Evolutionary conservation across 1,284 basidiomycete species (phyloP), one percentile per base, ranked within the genome.

Genomic region (Pyrrhoderma lamaoense): DNA sequence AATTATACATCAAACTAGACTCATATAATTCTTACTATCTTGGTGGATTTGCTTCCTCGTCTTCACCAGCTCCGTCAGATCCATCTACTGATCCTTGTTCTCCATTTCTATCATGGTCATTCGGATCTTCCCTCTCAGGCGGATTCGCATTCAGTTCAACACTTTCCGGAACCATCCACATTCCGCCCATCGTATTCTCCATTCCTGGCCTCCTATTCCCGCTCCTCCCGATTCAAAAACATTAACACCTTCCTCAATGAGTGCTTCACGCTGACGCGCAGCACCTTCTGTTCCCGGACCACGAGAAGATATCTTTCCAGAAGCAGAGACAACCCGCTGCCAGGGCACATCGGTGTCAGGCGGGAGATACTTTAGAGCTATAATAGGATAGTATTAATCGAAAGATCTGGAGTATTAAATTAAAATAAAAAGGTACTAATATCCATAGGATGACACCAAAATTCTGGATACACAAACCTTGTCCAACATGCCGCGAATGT

Each of bases 401-500:
- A 1, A 11, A 39, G 9, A 13, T 31, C n/a, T 40, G 14, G 40
- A n/a, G n/a, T n/a, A n/a, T 5, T 3, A n/a, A 42, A 53, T 21
- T 45, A 25, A 39, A 16, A 42, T 21, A 34, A 8, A 22, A 25
- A 38, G 45, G 14, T 37, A 37, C n/a, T n/a, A 35, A 46, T 31
- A 18, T 34, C 23, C 14, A 19, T 31, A 11, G 35, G 39, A 16
- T 36, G 19, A 35, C 35, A 37, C 34, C 25, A 22, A 14, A 21
- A 25, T 19, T 21, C 11, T 8, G 16, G 47, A 18, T 39, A 31
- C 9, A 58, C 72, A 54, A 56, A 88, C 90, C 83, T 77, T 91
- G 87, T 1, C 90, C 90, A 34, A 93, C 89, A 61, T 90, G 89
- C 55, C 89, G 73, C 1, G 90, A 81, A 67, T 93, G 80, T 18